Evolutionary conservation across 2,329 filamentous ascomycete species (phyloP).

Genomic region (Penicillium brasilianum): DNA sequence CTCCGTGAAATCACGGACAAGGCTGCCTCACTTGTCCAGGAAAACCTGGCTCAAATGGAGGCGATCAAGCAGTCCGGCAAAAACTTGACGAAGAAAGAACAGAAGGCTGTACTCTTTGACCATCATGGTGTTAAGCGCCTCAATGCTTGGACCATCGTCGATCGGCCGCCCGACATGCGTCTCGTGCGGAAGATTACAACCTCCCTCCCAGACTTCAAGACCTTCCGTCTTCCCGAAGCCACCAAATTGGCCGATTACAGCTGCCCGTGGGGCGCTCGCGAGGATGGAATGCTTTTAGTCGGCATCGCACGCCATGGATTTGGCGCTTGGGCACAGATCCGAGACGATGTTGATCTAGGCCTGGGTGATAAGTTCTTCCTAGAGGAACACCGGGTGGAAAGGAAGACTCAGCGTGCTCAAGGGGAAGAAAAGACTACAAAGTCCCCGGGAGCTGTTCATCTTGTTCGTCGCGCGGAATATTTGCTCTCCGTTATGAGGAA

Average conservation of each 20-base stretch:
- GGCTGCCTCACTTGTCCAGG: slow-evolving; percentile 71
- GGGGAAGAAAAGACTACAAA: slow-evolving; percentile 65
- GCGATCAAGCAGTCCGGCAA: slow-evolving; percentile 76
- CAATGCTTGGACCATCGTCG: slow-evolving; percentile 93
- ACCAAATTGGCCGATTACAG: slow-evolving; percentile 91
- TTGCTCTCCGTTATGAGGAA: slow-evolving; percentile 92
- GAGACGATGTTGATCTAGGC: slow-evolving; percentile 85
- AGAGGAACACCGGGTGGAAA: slow-evolving; percentile 97
- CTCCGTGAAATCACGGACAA: slow-evolving; percentile 79
- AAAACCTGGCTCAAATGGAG: slow-evolving; percentile 69
- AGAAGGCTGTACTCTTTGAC: slow-evolving; percentile 95
- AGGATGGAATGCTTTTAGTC: slow-evolving; percentile 96
- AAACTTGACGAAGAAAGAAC: slow-evolving; percentile 90
- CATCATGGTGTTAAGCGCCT: slow-evolving; percentile 91
- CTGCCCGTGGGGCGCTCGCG: slow-evolving; percentile 87
- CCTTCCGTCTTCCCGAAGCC: slow-evolving; percentile 87
- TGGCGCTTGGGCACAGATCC: slow-evolving; percentile 92
- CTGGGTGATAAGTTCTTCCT: slow-evolving; percentile 92
- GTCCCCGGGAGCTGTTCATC: slow-evolving; percentile 94
- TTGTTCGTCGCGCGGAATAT: slow-evolving; percentile 93
- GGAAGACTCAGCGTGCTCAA: slow-evolving; percentile 85
- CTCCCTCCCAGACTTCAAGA: slow-evolving; percentile 68
- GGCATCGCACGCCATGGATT: slow-evolving; percentile 94
- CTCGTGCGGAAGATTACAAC: slow-evolving; percentile 78
- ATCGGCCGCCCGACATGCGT: slow-evolving; percentile 86